Evolutionary conservation across 2,329 filamentous ascomycete species (phyloP), one percentile per base, ranked within the genome.

Genomic region (Aspergillus brunneoviolaceus): DNA sequence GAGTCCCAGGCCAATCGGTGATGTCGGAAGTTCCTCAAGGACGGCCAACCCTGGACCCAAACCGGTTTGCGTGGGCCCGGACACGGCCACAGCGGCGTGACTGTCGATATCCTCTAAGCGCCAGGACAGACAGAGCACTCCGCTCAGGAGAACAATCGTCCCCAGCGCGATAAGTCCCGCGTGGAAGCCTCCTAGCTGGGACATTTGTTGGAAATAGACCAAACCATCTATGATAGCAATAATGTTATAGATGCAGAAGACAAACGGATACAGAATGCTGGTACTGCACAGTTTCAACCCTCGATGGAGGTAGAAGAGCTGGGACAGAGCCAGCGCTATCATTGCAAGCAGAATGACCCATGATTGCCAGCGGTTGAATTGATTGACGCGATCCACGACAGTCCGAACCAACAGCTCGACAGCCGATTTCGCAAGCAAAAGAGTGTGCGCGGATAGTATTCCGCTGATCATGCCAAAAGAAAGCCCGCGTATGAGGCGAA

Each of bases 221-320:
- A 99, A 83, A 33, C 95, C 95, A 77, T 99, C 95, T 67, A 98
- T 82, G 67, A 99, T 99, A 66, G 95, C 95, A 71, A 98, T 93
- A 71, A 99, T 96, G 82, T 99, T 99, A 83, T 98, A 99, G 65
- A 98, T 87, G 82, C 95, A 99, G 78, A 99, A 99, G 45, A 98
- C 93, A 68, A 98, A 88, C 5, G 95, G 95, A 76, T 99, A 99
- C 67, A 99, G 83, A 63, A 98, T 89, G 70, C 92, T 96, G 23
- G 95, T 98, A 57, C 93, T 97, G 75, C 96, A 92, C 55, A 99
- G 84, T 77, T 96, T 96, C 63, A 99, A 84, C 56, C 95, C 95
- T 49, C 91, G 87, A 73, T 99, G 95, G 62, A 99, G 86, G 76
- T 96, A 98, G 78, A 96, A 99, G 5, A 99, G 85, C 76, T 99